phyloP scores from a whole-genome alignment of 2,329 filamentous ascomycete genomes.

The Penicillium decumbens region DNA sequence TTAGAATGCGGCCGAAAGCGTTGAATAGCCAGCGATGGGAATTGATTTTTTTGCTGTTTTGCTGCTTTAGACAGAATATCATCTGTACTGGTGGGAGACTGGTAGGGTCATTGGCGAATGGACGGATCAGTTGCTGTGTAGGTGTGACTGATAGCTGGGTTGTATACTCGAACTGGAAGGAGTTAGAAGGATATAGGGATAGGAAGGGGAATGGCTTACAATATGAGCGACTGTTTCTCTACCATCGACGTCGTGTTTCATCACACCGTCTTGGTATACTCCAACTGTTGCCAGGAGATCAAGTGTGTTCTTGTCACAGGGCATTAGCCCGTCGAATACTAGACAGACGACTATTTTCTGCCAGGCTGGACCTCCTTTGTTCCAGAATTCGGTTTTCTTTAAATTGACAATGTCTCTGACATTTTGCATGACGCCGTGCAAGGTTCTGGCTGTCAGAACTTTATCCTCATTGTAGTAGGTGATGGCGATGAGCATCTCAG shows the following conservation, averaged over 20 bases:
- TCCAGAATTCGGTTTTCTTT: constrained; percentile 98
- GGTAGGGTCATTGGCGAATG: constrained; percentile 70
- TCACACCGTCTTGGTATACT: constrained; percentile 91
- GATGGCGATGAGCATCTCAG: constrained; percentile 88
- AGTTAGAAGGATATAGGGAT: neutral
- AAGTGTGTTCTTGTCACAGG: constrained; percentile 87
- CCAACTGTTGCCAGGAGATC: constrained; percentile 88
- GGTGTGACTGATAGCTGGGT: constrained; percentile 93
- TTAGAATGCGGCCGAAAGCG: constrained; percentile 87
- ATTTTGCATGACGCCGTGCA: constrained; percentile 97
- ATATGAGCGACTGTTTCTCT: constrained; percentile 92
- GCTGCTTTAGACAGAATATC: constrained; percentile 96
- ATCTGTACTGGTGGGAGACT: constrained; percentile 92
- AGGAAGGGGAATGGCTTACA: constrained; percentile 32
- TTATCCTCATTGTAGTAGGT: constrained; percentile 99
- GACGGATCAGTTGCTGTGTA: constrained; percentile 87
- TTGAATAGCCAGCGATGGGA: constrained; percentile 97
- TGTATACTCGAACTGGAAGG: constrained; percentile 75
- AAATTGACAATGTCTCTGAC: constrained; percentile 95
- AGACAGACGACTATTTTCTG: constrained; percentile 96
- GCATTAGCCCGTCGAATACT: constrained; percentile 93
- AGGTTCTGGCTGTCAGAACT: constrained; percentile 75
- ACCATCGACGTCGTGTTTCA: constrained; percentile 94
- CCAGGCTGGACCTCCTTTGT: constrained; percentile 94
- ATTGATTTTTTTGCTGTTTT: constrained; percentile 99